A percentile compares a stretch with the other conserved stretches of the same genome.
phyloP scores from a whole-genome alignment of 768 basidiomycete genomes.

The Wakefieldia striispora region DNA sequence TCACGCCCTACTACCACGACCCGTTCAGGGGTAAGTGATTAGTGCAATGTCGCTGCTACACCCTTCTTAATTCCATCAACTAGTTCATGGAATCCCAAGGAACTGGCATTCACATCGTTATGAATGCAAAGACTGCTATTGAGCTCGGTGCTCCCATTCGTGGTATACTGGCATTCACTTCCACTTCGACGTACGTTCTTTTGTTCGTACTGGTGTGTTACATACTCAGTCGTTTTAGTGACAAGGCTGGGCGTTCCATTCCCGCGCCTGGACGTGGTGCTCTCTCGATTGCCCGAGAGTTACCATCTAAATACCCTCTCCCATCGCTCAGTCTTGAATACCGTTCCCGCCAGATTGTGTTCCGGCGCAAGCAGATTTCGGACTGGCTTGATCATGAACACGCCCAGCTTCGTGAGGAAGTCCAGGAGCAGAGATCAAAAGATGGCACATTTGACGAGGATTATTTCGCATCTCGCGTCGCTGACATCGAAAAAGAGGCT shows the following conservation, averaged over 20 bases:
- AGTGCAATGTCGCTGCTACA: background rate
- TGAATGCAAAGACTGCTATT: slow-evolving; percentile 95
- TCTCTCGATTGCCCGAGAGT: slow-evolving; percentile 82
- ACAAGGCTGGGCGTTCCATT: slow-evolving; percentile 97
- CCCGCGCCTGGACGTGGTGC: slow-evolving; percentile 96
- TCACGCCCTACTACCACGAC: slow-evolving; percentile 96
- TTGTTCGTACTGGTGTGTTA: background rate
- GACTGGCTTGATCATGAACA: slow-evolving; percentile 95
- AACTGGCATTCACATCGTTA: slow-evolving; percentile 94
- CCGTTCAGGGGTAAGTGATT: slow-evolving; percentile 75
- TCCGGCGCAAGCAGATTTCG: slow-evolving; percentile 93
- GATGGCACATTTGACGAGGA: slow-evolving; percentile 55
- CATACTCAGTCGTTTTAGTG: slow-evolving; percentile 44
- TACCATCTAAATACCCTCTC: slow-evolving; percentile 73
- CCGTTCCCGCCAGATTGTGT: slow-evolving; percentile 88
- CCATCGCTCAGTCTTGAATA: slow-evolving; percentile 84
- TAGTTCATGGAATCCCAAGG: slow-evolving; percentile 97
- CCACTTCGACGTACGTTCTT: slow-evolving; percentile 82
- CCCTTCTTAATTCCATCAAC: slow-evolving; percentile 3
- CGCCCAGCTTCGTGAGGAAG: slow-evolving; percentile 75
- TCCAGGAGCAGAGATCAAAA: slow-evolving; percentile 56
- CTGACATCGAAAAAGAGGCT: slow-evolving; percentile 89
- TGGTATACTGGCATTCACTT: slow-evolving; percentile 92
- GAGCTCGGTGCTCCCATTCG: slow-evolving; percentile 93
- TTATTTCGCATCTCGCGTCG: slow-evolving; percentile 73